Evolutionary conservation across 2,329 filamentous ascomycete species (phyloP).

Genomic region (Didymella glomerata): DNA sequence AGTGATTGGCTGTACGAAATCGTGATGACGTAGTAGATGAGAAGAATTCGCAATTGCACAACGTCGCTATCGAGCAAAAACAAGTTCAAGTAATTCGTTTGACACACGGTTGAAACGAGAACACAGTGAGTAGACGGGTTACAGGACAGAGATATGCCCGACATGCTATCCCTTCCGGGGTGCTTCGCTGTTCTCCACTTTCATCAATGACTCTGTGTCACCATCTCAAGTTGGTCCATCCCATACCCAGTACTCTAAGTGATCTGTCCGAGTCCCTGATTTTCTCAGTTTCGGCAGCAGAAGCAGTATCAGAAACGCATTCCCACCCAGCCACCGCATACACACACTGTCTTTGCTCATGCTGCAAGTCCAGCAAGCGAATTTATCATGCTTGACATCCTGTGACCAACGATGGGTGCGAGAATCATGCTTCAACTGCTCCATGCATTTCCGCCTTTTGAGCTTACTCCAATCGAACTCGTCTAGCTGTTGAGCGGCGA

Average conservation of each 20-base stretch:
- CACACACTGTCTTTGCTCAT: neutral
- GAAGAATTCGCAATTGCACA: neutral
- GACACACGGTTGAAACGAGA: neutral
- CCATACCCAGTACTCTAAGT: neutral
- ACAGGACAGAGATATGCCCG: neutral
- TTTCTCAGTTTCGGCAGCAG: neutral
- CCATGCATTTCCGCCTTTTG: neutral
- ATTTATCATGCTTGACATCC: neutral
- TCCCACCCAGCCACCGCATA: neutral
- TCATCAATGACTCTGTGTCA: neutral
- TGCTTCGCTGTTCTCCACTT: neutral
- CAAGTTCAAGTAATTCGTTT: neutral
- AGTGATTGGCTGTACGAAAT: conserved; percentile 1
- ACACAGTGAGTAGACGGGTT: neutral
- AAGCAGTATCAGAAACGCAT: neutral
- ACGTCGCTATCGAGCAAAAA: neutral
- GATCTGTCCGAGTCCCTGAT: neutral
- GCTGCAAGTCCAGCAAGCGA: neutral
- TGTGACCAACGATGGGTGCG: neutral
- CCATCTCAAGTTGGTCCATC: neutral
- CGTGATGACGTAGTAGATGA: conserved; percentile 6
- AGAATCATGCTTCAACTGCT: neutral
- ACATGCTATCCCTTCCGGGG: neutral
- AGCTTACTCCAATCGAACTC: neutral
- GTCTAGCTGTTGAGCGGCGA: neutral